Base-by-base conservation (phyloP, 1,139 yeast genomes). In the Blastobotrys capitulatus region DNA sequence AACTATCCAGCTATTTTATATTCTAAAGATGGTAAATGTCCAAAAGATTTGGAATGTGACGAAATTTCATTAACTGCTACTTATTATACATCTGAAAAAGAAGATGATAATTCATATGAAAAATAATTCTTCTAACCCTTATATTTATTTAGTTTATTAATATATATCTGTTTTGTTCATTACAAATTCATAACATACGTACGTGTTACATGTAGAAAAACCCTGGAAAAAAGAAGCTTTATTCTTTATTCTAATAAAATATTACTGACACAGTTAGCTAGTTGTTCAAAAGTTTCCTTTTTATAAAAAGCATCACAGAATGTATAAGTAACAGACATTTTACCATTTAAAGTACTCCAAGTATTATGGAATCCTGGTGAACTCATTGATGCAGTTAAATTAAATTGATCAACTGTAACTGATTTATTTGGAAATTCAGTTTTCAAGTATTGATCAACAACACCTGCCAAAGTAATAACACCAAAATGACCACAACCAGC, bases 1-100 rank as follows among this genome's bases (percentile, higher is more conserved):
- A 45, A 37, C 15, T 38, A 29, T 8, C 45, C 54, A 3, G 41
- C 45, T 13, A 44, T 52, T 39, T 47, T 31, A 16, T 46, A 26
- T 22, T 31, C 27, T 31, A 36, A 43, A 9, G 15, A 38, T 20
- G 38, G 25, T 36, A 18, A 29, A 13, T 5, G 7, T 4, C 25
- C 25, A 6, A 29, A 29, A 29, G 42, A 20, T 18, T 4, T 39
- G 31, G 19, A 22, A 8, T 39, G 42, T 25, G 34, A 39, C 8
- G 34, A 29, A 25, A 39, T 39, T n/a, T 39, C 42, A 5, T 27
- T 39, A 27, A 26, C 26, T 3, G 40, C 40, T n/a, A 37, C 40
- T 8, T 37, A 20, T 37, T 37, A 37, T 9, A 20, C 32, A 6
- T 5, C 12, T 29, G 9, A 4, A 29, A 29, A 29, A 22, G n/a